Evolutionary conservation across 176 grass and related monocot genomes (phyloP), one percentile per base, ranked within the genome.

Genomic region (Urochloa ruziziensis): DNA sequence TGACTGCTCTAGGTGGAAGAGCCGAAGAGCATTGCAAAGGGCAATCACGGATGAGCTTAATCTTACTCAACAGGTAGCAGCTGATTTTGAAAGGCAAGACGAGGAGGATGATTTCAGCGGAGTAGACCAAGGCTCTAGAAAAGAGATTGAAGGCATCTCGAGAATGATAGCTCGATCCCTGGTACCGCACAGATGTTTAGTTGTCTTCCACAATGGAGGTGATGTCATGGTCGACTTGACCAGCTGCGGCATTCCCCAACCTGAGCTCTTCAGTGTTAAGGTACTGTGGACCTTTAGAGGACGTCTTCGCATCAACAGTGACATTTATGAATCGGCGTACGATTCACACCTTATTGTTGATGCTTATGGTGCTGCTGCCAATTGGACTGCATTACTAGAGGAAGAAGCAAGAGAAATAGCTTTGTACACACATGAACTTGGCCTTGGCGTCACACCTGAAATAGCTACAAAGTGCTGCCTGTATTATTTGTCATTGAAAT

Each of bases 131-230:
- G 37, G 28, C 27, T 77, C 51, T 0, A 85, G 83, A 59, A 19
- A 0, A 2, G 73, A 46, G 61, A 4, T 67, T 0, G 24, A 2
- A 6, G n/a, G n/a, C 0, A 8, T 76, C 0, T 0, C 0, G 0
- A 9, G 2, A 5, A 25, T 4, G 11, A 77, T n/a, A 37, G 5
- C 4, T 24, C 1, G 1, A 10, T 10, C 35, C 7, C 0, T 84
- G 10, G 10, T 2, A 12, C 33, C 4, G 2, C 18, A 16, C n/a
- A 58, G 0, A 5, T 76, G 11, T 18, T 43, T 84, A 27, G 39
- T 78, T 66, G 0, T 85, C 2, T 36, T 78, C 2, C 37, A 78
- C 0, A 85, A 78, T 70, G 64, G 74, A 3, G 70, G 64, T 0
- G 0, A 35, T 0, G 0, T 0, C 0, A 7, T 0, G 0, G 16